A percentile compares a stretch with the other conserved stretches of the same genome.
Evolutionary conservation across 768 basidiomycete genomes (phyloP).

Genomic region (Coprinopsis marcescibilis): DNA sequence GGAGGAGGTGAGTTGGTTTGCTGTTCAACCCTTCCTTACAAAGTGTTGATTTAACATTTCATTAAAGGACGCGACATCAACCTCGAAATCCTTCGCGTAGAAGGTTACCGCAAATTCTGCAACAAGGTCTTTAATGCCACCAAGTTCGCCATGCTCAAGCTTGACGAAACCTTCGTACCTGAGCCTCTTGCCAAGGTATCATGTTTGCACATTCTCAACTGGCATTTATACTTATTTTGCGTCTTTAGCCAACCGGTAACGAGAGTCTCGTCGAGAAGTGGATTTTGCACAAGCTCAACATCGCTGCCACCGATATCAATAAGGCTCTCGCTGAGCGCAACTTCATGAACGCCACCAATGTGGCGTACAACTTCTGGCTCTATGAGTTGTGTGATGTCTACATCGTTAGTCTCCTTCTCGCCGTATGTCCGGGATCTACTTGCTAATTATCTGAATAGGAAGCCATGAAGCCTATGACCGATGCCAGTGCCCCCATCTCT

Average conservation of each 20-base stretch:
- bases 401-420: conserved; percentile 54
- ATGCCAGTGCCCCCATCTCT: conserved; percentile 57
- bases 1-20: conserved; percentile 58
- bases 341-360: conserved; percentile 87
- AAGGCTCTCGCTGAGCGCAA: conserved; percentile 70
- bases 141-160: conserved; percentile 98
- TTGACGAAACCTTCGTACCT: conserved; percentile 81
- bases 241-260: conserved; percentile 69
- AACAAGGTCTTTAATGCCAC: conserved; percentile 99
- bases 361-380: conserved; percentile 91
- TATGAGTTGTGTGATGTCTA: conserved; percentile 99
- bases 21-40: not conserved
- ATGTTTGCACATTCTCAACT: not conserved
- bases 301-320: conserved; percentile 75
- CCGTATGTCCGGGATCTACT: not conserved
- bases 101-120: conserved; percentile 99
- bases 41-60: not conserved
- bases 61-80: conserved; percentile 88
- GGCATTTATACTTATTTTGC: conserved; percentile 9
- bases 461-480: conserved; percentile 98
- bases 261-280: conserved; percentile 92
- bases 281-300: conserved; percentile 92
- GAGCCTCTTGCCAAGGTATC: conserved; percentile 58
- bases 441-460: conserved; percentile 48
- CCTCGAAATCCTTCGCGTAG: conserved; percentile 90